Percentiles rank a stretch among this genome's conserved stretches.
These are phyloP conservation scores for Favolaschia claudopus DNA, from an alignment of 768 basidiomycete species.

Conservation along the genomic window DNA sequence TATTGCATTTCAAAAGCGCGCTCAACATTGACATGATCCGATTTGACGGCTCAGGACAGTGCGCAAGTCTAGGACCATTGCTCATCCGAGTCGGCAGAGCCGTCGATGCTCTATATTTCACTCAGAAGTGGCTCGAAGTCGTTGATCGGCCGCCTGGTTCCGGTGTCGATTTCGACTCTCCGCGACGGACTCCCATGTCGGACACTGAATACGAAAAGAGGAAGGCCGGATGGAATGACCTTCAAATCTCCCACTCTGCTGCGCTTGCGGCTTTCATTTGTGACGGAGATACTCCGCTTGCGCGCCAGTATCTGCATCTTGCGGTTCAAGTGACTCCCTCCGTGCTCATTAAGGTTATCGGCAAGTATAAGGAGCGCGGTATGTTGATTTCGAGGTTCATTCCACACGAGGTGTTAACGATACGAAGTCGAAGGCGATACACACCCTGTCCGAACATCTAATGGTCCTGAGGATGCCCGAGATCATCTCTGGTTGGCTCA, in stretches of 20 bases:
- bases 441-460: slow-evolving; percentile 32
- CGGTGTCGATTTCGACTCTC: slow-evolving; percentile 35
- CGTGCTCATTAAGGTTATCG: slow-evolving; percentile 49
- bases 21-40: too few relatives aligned
- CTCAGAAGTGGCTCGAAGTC: too few relatives aligned
- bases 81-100: too few relatives aligned
- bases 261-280: slow-evolving; percentile 51
- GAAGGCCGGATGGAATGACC: slow-evolving; percentile 2
- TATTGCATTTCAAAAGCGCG: too few relatives aligned
- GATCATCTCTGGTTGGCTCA: slow-evolving; percentile 56
- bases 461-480: slow-evolving; percentile 52
- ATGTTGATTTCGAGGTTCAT: slow-evolving; percentile 16
- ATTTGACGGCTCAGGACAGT: too few relatives aligned
- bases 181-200: slow-evolving; percentile 29
- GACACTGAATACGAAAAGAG: slow-evolving; percentile 20
- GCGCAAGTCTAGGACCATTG: too few relatives aligned
- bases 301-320: slow-evolving; percentile 48
- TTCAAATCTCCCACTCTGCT: slow-evolving; percentile 43
- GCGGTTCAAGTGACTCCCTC: slow-evolving; percentile 44
- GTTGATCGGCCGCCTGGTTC: too few relatives aligned
- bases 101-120: too few relatives aligned
- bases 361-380: slow-evolving; percentile 45
- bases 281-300: slow-evolving; percentile 47
- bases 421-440: slow-evolving; percentile 38
- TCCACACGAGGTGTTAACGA: neutral